Conservation (phyloP, 148 eudicot genomes). For the Fagopyrum tataricum region DNA sequence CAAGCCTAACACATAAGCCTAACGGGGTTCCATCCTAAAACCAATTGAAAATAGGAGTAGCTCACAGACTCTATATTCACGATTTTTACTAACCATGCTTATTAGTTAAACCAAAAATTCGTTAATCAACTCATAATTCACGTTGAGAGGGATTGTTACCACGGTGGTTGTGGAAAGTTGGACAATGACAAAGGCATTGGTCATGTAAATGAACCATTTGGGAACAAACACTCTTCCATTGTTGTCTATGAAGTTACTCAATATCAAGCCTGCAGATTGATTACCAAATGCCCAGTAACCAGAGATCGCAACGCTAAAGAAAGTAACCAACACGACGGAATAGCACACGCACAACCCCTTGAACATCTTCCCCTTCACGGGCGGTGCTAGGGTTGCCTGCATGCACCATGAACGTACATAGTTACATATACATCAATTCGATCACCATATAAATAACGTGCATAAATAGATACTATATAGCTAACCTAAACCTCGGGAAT, state of each 20-base stretch:
- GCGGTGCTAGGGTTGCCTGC: constrained; percentile 71
- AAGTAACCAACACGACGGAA: constrained; percentile 42
- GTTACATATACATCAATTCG: no score
- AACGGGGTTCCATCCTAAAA: no score
- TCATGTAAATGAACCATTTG: constrained; percentile 53
- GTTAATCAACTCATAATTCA: no score
- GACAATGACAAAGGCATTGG: constrained; percentile 45
- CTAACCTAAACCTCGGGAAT: constrained; percentile 72
- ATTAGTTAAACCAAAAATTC: no score
- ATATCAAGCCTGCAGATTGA: constrained; percentile 31
- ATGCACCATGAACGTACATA: neutral
- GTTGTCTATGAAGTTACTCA: constrained; percentile 39
- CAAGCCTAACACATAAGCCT: no score
- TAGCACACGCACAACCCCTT: constrained; percentile 63
- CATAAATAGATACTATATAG: neutral
- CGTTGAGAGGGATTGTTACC: constrained; percentile 22
- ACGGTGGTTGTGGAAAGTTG: constrained; percentile 48
- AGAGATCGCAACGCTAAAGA: constrained; percentile 57
- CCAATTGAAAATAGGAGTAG: no score
- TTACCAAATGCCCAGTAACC: constrained; percentile 89
- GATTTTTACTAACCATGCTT: no score
- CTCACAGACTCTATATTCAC: no score
- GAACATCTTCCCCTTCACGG: constrained; percentile 80
- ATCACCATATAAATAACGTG: no score
- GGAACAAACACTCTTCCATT: constrained; percentile 41